These are phyloP conservation scores for Blastobotrys robertii DNA, from an alignment of 805 yeast species.

Conservation along the genomic window DNA sequence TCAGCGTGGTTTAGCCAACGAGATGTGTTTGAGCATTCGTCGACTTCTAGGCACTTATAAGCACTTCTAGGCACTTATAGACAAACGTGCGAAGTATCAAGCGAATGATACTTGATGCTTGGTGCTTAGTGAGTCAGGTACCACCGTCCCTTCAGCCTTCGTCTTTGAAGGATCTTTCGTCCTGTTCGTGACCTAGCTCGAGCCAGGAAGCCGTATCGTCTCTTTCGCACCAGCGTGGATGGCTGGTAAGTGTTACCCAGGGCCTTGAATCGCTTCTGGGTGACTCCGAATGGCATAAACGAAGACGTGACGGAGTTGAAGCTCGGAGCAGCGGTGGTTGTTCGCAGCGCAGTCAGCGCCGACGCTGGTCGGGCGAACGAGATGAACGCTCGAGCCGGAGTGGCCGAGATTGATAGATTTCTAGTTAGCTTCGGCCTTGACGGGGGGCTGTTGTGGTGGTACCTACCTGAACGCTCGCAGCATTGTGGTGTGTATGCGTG, in stretches of 20 bases:
- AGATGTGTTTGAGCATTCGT: too few species aligned
- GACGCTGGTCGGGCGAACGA: background rate
- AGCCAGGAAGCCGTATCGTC: conserved; percentile 82
- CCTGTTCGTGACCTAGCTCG: conserved; percentile 69
- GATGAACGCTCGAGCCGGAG: too few species aligned
- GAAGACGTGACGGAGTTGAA: conserved; percentile 9
- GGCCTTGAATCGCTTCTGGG: conserved; percentile 64
- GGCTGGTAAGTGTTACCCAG: conserved; percentile 97
- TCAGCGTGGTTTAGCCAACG: too few species aligned
- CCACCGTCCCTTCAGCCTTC: conserved; percentile 91
- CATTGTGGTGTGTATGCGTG: too few species aligned
- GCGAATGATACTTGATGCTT: background rate
- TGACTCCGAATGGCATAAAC: conserved; percentile 1
- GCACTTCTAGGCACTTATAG: too few species aligned
- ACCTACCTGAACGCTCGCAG: background rate
- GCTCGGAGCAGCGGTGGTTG: conserved; percentile 3
- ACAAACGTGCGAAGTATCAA: background rate
- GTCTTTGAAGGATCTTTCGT: conserved; percentile 63
- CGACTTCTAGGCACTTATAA: too few species aligned
- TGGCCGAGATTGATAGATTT: background rate
- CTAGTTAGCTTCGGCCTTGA: background rate
- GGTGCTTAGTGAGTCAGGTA: conserved; percentile 58
- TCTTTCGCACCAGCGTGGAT: conserved; percentile 78
- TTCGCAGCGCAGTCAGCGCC: conserved; percentile 1
- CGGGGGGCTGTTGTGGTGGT: background rate